phyloP scores from a whole-genome alignment of 352 stramenopile species.

The Phytopythium oedochilum region DNA sequence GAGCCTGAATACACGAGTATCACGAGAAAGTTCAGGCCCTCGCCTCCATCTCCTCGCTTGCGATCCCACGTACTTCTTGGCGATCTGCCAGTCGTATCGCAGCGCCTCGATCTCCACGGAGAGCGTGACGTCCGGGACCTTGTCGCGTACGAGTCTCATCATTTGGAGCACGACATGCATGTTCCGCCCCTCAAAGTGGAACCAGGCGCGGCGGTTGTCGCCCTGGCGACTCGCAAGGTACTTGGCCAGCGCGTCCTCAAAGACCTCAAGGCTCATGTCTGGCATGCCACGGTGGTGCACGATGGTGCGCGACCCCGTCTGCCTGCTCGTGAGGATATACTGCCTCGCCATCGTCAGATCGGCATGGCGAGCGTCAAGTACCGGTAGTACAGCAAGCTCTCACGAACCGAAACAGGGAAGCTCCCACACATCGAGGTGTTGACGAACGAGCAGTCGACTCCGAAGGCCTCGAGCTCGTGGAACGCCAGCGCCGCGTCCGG shows the following conservation, averaged over 20 bases:
- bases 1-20: slow-evolving; percentile 23
- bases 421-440: slow-evolving; percentile 32
- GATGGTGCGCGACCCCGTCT: slow-evolving; percentile 64
- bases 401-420: slow-evolving; percentile 57
- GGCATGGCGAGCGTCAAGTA: not conserved
- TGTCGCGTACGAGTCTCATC: slow-evolving; percentile 38
- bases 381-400: not conserved
- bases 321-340: slow-evolving; percentile 67
- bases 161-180: slow-evolving; percentile 54
- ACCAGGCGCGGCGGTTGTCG: slow-evolving; percentile 22
- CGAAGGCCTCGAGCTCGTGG: slow-evolving; percentile 32
- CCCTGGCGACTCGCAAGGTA: slow-evolving; percentile 9
- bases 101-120: slow-evolving; percentile 69
- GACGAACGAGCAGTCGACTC: slow-evolving; percentile 40
- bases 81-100: slow-evolving; percentile 54
- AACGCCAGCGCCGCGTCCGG: slow-evolving; percentile 49
- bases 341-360: slow-evolving; percentile 4
- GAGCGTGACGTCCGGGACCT: slow-evolving; percentile 16
- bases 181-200: slow-evolving; percentile 75
- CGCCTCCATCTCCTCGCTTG: too few species aligned
- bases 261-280: slow-evolving; percentile 42
- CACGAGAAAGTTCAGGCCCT: too few species aligned
- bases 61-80: slow-evolving; percentile 49
- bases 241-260: slow-evolving; percentile 21
- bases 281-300: slow-evolving; percentile 57